phyloP scores from a whole-genome alignment of 2,329 filamentous ascomycete genomes.

The Davidsoniella virescens region DNA sequence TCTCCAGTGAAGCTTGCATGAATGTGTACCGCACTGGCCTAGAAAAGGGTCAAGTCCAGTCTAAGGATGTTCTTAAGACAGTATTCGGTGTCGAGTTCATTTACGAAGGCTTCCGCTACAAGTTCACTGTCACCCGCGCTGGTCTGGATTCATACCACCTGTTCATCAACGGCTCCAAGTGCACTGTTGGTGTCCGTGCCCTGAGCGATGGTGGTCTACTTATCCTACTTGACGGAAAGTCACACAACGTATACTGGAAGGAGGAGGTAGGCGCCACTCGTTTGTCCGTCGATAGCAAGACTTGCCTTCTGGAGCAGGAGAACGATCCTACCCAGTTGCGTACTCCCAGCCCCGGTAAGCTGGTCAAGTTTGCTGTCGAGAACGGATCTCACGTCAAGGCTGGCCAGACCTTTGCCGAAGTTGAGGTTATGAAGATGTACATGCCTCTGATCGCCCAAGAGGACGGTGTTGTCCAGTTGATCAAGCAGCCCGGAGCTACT shows the following conservation, averaged over 20 bases:
- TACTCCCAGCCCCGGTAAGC: conserved; percentile 87
- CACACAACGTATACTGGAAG: conserved; percentile 99
- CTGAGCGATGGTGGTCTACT: conserved; percentile 88
- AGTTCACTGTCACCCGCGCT: conserved; percentile 90
- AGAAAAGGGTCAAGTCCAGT: conserved; percentile 92
- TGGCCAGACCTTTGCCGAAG: conserved; percentile 86
- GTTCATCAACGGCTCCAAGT: conserved; percentile 98
- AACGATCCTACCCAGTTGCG: conserved; percentile 96
- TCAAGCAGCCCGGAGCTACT: conserved; percentile 97
- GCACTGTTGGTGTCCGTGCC: conserved; percentile 78
- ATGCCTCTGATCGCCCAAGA: conserved; percentile 94
- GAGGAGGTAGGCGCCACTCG: conserved; percentile 94
- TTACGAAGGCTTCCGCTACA: conserved; percentile 91
- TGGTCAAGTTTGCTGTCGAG: conserved; percentile 94
- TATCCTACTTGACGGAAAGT: conserved; percentile 76
- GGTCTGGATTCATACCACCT: conserved; percentile 89
- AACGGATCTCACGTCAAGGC: conserved; percentile 87
- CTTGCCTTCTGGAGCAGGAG: conserved; percentile 92
- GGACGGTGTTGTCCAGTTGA: conserved; percentile 90
- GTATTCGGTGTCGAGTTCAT: conserved; percentile 98
- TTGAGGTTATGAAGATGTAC: conserved; percentile 99
- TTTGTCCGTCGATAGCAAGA: conserved; percentile 94
- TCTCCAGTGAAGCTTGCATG: conserved; percentile 81
- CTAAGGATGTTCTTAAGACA: conserved; percentile 93
- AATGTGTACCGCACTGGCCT: conserved; percentile 74